Percentiles rank a stretch among this genome's conserved stretches.
These are phyloP conservation scores for Suillus subalutaceus DNA, from an alignment of 768 basidiomycete species.

Conservation along the genomic window DNA sequence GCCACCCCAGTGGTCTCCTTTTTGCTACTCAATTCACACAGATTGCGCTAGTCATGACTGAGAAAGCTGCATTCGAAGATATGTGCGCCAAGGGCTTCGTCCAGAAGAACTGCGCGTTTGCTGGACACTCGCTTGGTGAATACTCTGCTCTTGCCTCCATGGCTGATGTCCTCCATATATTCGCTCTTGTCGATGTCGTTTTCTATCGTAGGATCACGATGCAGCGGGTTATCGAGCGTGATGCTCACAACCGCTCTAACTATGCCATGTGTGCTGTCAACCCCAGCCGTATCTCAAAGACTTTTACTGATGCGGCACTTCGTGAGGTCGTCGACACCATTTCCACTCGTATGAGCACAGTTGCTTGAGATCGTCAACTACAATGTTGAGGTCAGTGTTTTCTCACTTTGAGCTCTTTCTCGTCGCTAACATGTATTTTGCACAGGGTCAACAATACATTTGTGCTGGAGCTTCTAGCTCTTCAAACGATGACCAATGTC, in stretches of 20 bases:
- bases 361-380: slow-evolving; percentile 99
- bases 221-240: slow-evolving; percentile 98
- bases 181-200: slow-evolving; percentile 94
- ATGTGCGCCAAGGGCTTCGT: slow-evolving; percentile 97
- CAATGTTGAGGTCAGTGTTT: slow-evolving; percentile 77
- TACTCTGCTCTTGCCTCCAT: slow-evolving; percentile 98
- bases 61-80: slow-evolving; percentile 98
- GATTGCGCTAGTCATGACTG: slow-evolving; percentile 96
- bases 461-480: slow-evolving; percentile 93
- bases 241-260: slow-evolving; percentile 88
- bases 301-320: slow-evolving; percentile 94
- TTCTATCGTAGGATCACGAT: slow-evolving; percentile 99
- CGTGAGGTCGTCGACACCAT: slow-evolving; percentile 96
- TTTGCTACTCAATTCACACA: slow-evolving; percentile 99
- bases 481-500: slow-evolving; percentile 94
- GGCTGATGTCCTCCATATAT: slow-evolving; percentile 94
- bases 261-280: slow-evolving; percentile 99
- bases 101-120: slow-evolving; percentile 90
- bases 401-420: not conserved
- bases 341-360: slow-evolving; percentile 67
- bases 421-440: slow-evolving; percentile 12
- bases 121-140: slow-evolving; percentile 97
- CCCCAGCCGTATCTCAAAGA: slow-evolving; percentile 90
- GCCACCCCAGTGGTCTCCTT: slow-evolving; percentile 90
- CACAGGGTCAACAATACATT: slow-evolving; percentile 98